phyloP scores from a whole-genome alignment of 192 early-diverging fungal genomes.

The Coemansia sp. region DNA sequence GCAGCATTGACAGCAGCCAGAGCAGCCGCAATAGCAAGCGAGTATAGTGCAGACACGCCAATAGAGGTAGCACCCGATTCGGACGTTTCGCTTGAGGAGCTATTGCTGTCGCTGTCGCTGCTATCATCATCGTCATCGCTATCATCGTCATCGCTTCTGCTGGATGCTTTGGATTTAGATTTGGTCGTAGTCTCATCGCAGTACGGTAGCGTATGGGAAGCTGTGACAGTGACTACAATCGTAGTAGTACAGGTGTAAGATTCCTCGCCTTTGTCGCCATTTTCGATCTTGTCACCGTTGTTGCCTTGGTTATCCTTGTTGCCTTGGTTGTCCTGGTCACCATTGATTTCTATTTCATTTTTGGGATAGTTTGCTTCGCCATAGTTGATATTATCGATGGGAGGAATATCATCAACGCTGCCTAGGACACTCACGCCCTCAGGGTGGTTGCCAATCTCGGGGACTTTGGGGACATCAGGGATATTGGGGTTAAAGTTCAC shows the following conservation, averaged over 20 bases:
- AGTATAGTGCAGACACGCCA: neutral
- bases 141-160: neutral
- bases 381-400: neutral
- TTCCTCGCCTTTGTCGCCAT: neutral
- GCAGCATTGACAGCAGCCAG: slow-evolving; percentile 1
- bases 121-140: neutral
- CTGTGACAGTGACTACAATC: neutral
- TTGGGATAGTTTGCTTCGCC: neutral
- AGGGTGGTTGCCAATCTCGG: neutral
- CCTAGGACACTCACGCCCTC: neutral
- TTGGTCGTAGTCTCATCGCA: neutral
- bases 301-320: too few relatives aligned
- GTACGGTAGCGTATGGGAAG: neutral
- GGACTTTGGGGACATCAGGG: neutral
- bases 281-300: too few relatives aligned
- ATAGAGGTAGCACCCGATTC: neutral
- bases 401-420: neutral
- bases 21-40: neutral
- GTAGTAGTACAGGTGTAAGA: neutral
- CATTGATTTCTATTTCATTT: neutral
- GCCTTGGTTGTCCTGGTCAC: neutral
- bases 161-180: neutral
- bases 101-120: neutral
- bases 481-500: neutral
- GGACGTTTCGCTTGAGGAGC: neutral